Conservation (phyloP, 108 stramenopile species). For the Nannochloropsis salina region DNA sequence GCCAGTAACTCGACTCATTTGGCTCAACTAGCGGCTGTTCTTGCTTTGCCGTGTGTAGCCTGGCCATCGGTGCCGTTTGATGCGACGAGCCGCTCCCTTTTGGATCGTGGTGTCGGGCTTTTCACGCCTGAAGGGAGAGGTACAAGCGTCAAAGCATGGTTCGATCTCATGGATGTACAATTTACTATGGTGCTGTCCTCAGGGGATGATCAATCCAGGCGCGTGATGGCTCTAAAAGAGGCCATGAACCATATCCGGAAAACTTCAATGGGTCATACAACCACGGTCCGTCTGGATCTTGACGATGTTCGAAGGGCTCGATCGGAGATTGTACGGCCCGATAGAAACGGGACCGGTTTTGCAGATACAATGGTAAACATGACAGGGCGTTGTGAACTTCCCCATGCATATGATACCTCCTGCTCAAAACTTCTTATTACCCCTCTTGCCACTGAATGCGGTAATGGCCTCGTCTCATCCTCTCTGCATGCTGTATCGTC, state of each 20-base stretch:
- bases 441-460: neutral
- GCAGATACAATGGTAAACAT: neutral
- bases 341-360: neutral
- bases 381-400: neutral
- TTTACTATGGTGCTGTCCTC: neutral
- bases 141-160: conserved; percentile 2
- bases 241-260: neutral
- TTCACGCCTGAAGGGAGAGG: neutral
- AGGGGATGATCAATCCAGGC: neutral
- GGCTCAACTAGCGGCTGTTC: neutral
- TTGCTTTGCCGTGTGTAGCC: neutral
- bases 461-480: neutral
- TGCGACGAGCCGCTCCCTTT: neutral
- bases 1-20: neutral
- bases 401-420: neutral
- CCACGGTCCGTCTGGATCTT: neutral
- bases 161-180: neutral
- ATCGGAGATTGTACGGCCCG: neutral
- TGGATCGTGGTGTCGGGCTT: neutral
- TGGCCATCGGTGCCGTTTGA: neutral
- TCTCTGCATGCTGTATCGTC: neutral
- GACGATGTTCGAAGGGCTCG: neutral
- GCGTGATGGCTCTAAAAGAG: neutral
- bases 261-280: neutral
- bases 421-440: neutral